phyloP scores from a whole-genome alignment of 768 basidiomycete genomes.

The Pleurotus platypus region DNA sequence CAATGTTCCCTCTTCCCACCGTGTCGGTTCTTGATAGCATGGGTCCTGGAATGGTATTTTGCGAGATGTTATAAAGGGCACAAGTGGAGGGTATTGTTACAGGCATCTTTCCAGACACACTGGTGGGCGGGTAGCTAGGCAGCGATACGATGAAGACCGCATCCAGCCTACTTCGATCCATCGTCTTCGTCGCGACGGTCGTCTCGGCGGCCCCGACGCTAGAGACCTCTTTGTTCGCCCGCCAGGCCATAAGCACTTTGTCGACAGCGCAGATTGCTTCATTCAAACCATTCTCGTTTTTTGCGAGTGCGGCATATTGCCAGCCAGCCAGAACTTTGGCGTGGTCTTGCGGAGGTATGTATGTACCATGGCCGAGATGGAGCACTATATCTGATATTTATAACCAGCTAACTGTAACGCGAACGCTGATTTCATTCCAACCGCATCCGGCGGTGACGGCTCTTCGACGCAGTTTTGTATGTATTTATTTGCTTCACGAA shows the following conservation, averaged over 20 bases:
- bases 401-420: constrained; percentile 9
- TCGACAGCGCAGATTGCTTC: constrained; percentile 34
- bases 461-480: constrained; percentile 33
- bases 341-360: constrained; percentile 11
- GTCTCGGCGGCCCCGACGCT: constrained; percentile 9
- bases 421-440: constrained; percentile 25
- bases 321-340: constrained; percentile 6
- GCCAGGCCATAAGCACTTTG: constrained; percentile 35
- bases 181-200: constrained; percentile 7
- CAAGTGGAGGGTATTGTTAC: neutral
- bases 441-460: constrained; percentile 44
- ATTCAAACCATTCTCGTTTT: constrained; percentile 45
- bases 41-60: neutral
- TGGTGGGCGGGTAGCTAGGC: too few species aligned
- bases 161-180: neutral
- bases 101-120: neutral
- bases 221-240: constrained; percentile 11
- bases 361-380: neutral
- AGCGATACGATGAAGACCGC: neutral
- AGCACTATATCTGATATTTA: neutral
- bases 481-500: constrained; percentile 2
- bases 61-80: neutral
- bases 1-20: neutral
- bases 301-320: constrained; percentile 53
- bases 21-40: neutral